Base-by-base conservation (phyloP, 805 yeast species). In the Deakozyma indianensis region DNA sequence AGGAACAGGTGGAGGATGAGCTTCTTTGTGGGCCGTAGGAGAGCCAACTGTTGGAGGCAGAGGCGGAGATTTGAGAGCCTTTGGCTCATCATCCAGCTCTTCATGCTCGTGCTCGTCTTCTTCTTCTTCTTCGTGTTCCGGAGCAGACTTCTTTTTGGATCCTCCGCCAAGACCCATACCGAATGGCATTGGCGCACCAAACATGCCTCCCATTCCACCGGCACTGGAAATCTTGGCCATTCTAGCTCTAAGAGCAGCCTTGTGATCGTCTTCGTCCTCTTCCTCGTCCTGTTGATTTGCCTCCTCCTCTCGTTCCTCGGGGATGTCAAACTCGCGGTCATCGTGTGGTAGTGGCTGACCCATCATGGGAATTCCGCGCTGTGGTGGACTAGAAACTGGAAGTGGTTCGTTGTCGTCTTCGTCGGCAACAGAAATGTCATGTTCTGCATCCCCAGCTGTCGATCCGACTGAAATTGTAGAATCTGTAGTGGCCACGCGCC, bases 191-290 rank as follows among this genome's bases (percentile, higher is more conserved):
- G 52, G 51, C 41, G 54, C 16, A 9, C 60, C 58, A 41, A 78
- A 73, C 78, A 83, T 75, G 47, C 83, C 80, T 14, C 78, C 77
- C 65, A 82, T 73, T 3, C 87, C 87, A 20, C 95, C 94, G 0
- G 96, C 86, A 27, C 94, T 94, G 0, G 96, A 83, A 18, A 90
- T 73, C 55, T 80, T 84, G n/a, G 98, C 97, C 96, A 90, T 90
- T 49, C 96, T 75, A 51, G 83, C 96, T 20, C 94, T 79, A 45
- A 90, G 68, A 4, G 80, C 84, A 42, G 80, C 73, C 54, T 92
- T 74, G 46, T 81, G 75, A 3, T 79, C 69, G 3, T 68, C 78
- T 2, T 67, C 75, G 2, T 70, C 74, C 2, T 65, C 74, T 7
- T 60, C 65, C 1, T 61, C 70, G 1, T 52, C 59, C n/a, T 57